phyloP scores from a whole-genome alignment of 2,329 filamentous ascomycete species.

The Ceratocystis destructans region DNA sequence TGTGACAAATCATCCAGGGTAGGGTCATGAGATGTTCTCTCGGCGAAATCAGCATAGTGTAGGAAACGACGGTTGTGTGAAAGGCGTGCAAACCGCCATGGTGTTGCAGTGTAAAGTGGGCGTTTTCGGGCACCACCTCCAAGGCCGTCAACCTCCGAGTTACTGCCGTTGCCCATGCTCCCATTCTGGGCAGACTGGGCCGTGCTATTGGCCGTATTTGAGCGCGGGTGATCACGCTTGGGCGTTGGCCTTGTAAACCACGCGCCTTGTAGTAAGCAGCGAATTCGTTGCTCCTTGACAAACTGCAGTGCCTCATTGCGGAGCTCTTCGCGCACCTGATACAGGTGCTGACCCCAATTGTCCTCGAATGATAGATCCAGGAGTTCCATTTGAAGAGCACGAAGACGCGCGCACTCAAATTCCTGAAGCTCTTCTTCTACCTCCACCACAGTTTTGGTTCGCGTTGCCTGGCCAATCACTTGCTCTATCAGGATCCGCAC shows the following conservation, averaged over 20 bases:
- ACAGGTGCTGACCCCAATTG: conserved; percentile 81
- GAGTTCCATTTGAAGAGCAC: conserved; percentile 85
- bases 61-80: conserved; percentile 84
- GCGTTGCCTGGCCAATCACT: conserved; percentile 66
- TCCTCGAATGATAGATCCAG: conserved; percentile 86
- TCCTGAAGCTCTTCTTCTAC: conserved; percentile 80
- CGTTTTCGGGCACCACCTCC: conserved; percentile 24
- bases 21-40: conserved; percentile 50
- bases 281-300: conserved; percentile 88
- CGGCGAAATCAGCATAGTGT: conserved; percentile 75
- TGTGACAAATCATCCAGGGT: conserved; percentile 59
- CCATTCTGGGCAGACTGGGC: not conserved
- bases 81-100: conserved; percentile 73
- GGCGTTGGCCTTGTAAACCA: conserved; percentile 58
- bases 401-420: conserved; percentile 64
- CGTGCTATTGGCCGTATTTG: conserved; percentile 31
- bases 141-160: not conserved
- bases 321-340: conserved; percentile 80
- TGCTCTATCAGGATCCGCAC: conserved; percentile 82
- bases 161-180: conserved; percentile 18
- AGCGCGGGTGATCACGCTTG: conserved; percentile 29
- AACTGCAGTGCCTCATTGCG: conserved; percentile 88
- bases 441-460: conserved; percentile 72
- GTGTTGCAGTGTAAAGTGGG: conserved; percentile 35
- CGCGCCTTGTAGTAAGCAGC: conserved; percentile 73